Evolutionary conservation across 2,329 filamentous ascomycete species (phyloP).

Genomic region (Cladosporium austrohemisphaericum): DNA sequence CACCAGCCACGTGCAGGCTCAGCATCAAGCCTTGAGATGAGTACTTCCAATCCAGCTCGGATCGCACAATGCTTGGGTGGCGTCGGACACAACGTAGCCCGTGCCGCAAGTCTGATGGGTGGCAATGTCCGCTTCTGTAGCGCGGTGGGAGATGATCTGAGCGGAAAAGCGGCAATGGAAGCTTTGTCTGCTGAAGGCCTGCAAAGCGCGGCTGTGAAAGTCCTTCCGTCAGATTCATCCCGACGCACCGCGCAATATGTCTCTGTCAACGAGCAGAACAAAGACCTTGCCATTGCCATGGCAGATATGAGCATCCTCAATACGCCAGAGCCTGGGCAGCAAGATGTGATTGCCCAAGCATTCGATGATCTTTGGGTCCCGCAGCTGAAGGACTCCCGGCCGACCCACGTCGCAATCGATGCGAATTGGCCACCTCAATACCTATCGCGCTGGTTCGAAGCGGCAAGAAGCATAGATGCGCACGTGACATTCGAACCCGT

Average conservation of each 20-base stretch:
- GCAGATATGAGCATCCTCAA: conserved; percentile 88
- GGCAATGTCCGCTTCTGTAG: conserved; percentile 70
- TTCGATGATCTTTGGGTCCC: conserved; percentile 59
- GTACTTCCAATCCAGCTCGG: conserved; percentile 81
- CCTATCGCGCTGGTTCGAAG: conserved; percentile 63
- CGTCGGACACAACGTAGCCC: conserved; percentile 86
- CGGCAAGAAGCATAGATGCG: conserved; percentile 54
- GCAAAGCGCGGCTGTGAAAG: conserved; percentile 59
- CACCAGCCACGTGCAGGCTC: conserved; percentile 48
- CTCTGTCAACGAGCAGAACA: conserved; percentile 77
- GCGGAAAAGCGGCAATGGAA: conserved; percentile 68
- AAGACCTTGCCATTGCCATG: conserved; percentile 87
- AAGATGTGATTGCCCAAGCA: conserved; percentile 33
- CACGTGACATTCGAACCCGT: conserved; percentile 84
- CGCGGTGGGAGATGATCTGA: conserved; percentile 73
- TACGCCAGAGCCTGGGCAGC: conserved; percentile 28
- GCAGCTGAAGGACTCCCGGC: conserved; percentile 53
- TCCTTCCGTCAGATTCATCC: conserved; percentile 38
- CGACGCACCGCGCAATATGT: conserved; percentile 85
- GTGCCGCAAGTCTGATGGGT: conserved; percentile 70
- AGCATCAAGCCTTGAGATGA: conserved; percentile 50
- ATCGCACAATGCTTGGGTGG: conserved; percentile 84
- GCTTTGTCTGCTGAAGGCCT: conserved; percentile 64
- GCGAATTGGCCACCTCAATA: conserved; percentile 73
- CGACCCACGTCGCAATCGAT: conserved; percentile 79